phyloP scores from a whole-genome alignment of 164 flowering plant genomes.

The Santalum album region DNA sequence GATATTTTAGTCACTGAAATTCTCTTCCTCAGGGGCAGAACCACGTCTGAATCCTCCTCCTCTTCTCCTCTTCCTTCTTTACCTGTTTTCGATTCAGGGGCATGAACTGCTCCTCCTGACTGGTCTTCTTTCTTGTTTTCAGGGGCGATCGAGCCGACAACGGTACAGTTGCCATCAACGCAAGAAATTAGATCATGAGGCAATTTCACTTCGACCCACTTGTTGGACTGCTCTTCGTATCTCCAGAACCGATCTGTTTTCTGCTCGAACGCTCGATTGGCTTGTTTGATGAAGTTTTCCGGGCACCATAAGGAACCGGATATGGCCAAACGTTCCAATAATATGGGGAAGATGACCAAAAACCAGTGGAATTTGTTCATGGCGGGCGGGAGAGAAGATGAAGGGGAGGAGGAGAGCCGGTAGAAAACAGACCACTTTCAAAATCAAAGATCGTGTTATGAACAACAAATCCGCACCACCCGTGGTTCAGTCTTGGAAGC shows the following conservation, averaged over 20 bases:
- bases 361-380: conserved; percentile 25
- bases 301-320: conserved; percentile 30
- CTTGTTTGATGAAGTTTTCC: conserved; percentile 18
- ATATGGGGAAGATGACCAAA: conserved; percentile 20
- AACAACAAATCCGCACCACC: too few relatives aligned
- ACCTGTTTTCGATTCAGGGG: conserved; percentile 7
- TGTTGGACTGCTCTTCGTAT: conserved; percentile 52
- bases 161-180: conserved; percentile 46
- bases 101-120: conserved; percentile 7
- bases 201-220: conserved; percentile 60
- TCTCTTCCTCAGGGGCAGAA: conserved; percentile 50
- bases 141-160: conserved; percentile 40
- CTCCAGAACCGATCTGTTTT: conserved; percentile 61
- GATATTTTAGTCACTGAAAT: conserved; percentile 61
- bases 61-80: conserved; percentile 5
- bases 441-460: not conserved
- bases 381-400: not conserved
- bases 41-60: conserved; percentile 13
- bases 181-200: conserved; percentile 74
- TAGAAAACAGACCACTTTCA: not conserved
- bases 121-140: conserved; percentile 9
- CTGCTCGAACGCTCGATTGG: conserved; percentile 35
- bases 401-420: not conserved
- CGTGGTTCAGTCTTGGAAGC: too few relatives aligned
- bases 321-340: conserved; percentile 10